Percentiles rank a stretch among this genome's conserved stretches.
Conservation (phyloP, 306 rosid species). For the Canavalia gladiata region DNA sequence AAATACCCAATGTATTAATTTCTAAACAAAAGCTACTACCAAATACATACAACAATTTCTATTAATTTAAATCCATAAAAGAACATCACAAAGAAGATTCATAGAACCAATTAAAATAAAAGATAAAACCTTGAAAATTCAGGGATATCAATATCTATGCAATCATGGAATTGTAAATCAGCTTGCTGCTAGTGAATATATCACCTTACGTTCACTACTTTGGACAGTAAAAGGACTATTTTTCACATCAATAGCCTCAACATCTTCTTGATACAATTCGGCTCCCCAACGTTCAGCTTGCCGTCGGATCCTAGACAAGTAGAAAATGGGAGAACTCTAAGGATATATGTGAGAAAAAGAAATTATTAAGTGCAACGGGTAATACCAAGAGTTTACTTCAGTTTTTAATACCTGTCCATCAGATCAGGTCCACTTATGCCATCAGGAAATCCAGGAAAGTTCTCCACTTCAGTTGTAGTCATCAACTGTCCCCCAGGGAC, state of each 20-base stretch:
- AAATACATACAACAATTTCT: background rate
- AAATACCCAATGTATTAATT: conserved; percentile 9
- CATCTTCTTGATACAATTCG: conserved; percentile 92
- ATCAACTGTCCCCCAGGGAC: conserved; percentile 97
- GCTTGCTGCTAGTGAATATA: conserved; percentile 46
- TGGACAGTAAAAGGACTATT: conserved; percentile 79
- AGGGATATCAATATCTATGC: conserved; percentile 31
- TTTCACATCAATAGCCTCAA: conserved; percentile 78
- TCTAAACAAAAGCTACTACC: conserved; percentile 17
- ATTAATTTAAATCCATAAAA: conserved; percentile 15
- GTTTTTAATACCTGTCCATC: conserved; percentile 80
- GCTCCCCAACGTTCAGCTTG: conserved; percentile 98
- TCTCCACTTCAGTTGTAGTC: conserved; percentile 98
- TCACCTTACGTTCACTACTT: conserved; percentile 98
- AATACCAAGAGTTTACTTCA: background rate
- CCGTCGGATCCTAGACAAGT: conserved; percentile 54
- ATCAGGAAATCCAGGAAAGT: conserved; percentile 96
- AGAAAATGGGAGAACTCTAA: conserved; percentile 42
- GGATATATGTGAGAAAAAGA: conserved; percentile 11
- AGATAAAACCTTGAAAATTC: conserved; percentile 28
- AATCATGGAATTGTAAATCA: conserved; percentile 34
- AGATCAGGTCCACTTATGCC: conserved; percentile 96
- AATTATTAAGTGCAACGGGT: conserved; percentile 23
- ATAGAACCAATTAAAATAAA: conserved; percentile 37
- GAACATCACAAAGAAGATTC: conserved; percentile 26